Evolutionary conservation across 1,139 yeast genomes (phyloP).

Genomic region (Magnusiomyces ingens): DNA sequence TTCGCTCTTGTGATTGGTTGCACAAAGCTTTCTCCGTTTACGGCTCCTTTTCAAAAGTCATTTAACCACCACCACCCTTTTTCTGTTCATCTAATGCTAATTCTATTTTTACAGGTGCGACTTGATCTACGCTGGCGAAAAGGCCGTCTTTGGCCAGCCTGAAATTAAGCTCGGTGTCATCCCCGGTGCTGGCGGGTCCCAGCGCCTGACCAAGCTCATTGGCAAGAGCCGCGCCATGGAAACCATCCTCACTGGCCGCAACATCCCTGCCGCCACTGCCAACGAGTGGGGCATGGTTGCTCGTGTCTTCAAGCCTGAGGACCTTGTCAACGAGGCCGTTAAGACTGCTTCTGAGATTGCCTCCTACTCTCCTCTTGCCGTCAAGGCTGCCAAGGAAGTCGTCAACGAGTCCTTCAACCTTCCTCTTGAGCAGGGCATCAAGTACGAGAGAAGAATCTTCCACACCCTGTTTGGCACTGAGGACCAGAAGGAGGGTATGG

Average conservation of each 20-base stretch:
- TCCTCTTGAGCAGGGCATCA: constrained; percentile 37
- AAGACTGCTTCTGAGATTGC: constrained; percentile 41
- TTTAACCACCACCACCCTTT: too few species aligned
- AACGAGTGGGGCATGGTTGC: constrained; percentile 45
- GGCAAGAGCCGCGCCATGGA: constrained; percentile 48
- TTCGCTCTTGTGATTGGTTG: too few species aligned
- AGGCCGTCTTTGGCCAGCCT: constrained; percentile 49
- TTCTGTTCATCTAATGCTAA: not conserved
- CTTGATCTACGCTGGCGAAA: constrained; percentile 44
- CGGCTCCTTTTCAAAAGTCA: not conserved
- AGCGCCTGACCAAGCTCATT: constrained; percentile 41
- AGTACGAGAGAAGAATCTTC: constrained; percentile 40
- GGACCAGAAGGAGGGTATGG: constrained; percentile 48
- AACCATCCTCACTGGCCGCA: constrained; percentile 41
- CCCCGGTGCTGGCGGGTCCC: constrained; percentile 52
- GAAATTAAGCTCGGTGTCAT: constrained; percentile 47
- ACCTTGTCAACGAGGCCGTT: constrained; percentile 40
- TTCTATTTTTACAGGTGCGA: constrained; percentile 32
- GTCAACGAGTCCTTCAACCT: constrained; percentile 38
- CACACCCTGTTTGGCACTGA: constrained; percentile 40
- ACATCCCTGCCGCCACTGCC: constrained; percentile 42
- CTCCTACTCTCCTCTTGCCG: constrained; percentile 38
- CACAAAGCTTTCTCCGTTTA: too few species aligned
- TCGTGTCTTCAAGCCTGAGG: constrained; percentile 36
- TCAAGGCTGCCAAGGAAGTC: constrained; percentile 42